Conservation (phyloP, 495 filamentous ascomycete species). For the Lentithecium fluviatile region DNA sequence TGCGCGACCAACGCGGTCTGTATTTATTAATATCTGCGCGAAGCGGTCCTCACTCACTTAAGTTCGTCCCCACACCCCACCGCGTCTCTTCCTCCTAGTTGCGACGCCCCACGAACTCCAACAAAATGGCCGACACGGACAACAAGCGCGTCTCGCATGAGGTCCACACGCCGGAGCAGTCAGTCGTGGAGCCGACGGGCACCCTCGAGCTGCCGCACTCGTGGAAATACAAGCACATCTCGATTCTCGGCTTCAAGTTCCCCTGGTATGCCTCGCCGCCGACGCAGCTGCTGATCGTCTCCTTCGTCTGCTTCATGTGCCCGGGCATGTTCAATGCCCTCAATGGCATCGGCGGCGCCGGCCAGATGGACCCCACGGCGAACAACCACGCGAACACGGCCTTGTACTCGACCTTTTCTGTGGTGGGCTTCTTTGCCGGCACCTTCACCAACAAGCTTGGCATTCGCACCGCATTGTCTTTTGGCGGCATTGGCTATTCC, state of each 20-base stretch:
- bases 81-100: too few relatives aligned
- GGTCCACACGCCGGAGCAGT: constrained; percentile 19
- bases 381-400: constrained; percentile 48
- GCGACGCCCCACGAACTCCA: too few relatives aligned
- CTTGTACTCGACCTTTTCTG: constrained; percentile 50
- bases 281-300: constrained; percentile 70
- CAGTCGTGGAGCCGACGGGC: constrained; percentile 36
- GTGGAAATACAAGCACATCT: constrained; percentile 71
- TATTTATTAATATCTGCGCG: background rate
- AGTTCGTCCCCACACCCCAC: background rate
- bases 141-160: constrained; percentile 12
- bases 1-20: background rate
- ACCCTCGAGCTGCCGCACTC: constrained; percentile 30
- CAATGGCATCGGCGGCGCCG: constrained; percentile 55
- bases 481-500: constrained; percentile 85
- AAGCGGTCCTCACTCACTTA: background rate
- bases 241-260: constrained; percentile 53
- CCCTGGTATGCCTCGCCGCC: constrained; percentile 77
- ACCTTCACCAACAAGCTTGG: constrained; percentile 69
- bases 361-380: constrained; percentile 46
- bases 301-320: constrained; percentile 86
- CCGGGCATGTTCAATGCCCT: constrained; percentile 63
- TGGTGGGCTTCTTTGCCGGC: constrained; percentile 56
- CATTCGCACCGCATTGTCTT: constrained; percentile 65
- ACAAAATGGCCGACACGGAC: background rate